Base-by-base conservation (phyloP, 805 yeast species). In the Scheffersomyces coipomensis region DNA sequence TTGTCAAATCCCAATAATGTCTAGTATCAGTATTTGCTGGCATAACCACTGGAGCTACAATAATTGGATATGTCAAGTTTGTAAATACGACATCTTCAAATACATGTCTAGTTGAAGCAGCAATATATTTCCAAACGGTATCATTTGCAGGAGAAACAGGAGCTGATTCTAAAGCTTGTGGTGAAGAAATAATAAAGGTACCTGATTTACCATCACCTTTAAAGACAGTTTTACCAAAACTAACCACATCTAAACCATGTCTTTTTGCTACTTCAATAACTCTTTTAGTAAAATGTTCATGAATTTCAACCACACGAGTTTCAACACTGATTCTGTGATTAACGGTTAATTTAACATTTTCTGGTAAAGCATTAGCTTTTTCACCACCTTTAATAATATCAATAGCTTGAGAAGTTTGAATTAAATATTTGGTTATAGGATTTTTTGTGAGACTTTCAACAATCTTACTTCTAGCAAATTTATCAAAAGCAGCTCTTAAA, bases 21-120 rank as follows among this genome's bases (percentile, higher is more conserved):
- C 67, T 64, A 6, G 88, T 83, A 52, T 84, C 89, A 3, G 89
- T 83, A 58, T 82, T 83, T n/a, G 83, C 88, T 2, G 84, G 68
- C 71, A 78, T 75, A 29, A 83, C 53, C 17, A 74, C 63, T 3
- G 88, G 87, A 2, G 83, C 69, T n/a, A 78, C 71, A 29, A 74
- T 49, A 11, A 71, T 49, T 13, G 63, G 62, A 29, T 51, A 42
- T 15, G 39, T 56, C 15, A 46, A 43, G 2, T 61, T 60, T 5
- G 68, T 58, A 46, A 58, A 58, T 7, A 66, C 64, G 33, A 69
- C 44, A 25, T 72, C 71, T 49, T 71, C 76, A 41, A 65, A 64
- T 17, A 71, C 61, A 38, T 72, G 75, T 40, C 75, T 60, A 8
- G 64, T 56, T 7, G 68, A 61, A 4, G 73, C 73, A 4, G 72